These are phyloP conservation scores for Fusarium sterilihyphosum DNA, from an alignment of 2,329 filamentous ascomycete genomes.

Conservation along the genomic window DNA sequence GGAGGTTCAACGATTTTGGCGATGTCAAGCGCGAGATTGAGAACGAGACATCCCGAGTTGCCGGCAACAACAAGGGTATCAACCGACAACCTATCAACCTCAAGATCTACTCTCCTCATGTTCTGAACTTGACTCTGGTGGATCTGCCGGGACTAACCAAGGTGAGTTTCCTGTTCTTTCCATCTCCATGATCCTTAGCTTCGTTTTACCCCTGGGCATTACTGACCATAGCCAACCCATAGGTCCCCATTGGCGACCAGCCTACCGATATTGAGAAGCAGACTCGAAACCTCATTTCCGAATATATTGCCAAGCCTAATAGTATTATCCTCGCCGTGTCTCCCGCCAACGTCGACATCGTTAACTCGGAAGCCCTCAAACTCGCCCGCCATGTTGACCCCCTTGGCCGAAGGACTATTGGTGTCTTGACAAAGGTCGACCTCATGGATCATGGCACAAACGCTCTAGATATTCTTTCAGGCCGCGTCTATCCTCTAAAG, in stretches of 20 bases:
- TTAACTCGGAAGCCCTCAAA: slow-evolving; percentile 97
- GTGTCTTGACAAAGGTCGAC: slow-evolving; percentile 95
- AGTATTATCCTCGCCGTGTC: slow-evolving; percentile 97
- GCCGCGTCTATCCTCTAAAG: slow-evolving; percentile 95
- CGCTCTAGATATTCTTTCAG: slow-evolving; percentile 95
- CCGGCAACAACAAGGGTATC: slow-evolving; percentile 97
- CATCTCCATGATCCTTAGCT: slow-evolving; percentile 16
- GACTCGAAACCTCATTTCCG: slow-evolving; percentile 93
- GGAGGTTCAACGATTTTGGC: slow-evolving; percentile 88
- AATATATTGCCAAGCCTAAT: slow-evolving; percentile 99
- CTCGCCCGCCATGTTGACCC: slow-evolving; percentile 97
- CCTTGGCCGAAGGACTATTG: slow-evolving; percentile 92
- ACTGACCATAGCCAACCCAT: slow-evolving; percentile 27
- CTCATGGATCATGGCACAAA: slow-evolving; percentile 99
- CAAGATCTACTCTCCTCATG: slow-evolving; percentile 97
- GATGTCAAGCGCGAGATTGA: slow-evolving; percentile 97
- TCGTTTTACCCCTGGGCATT: slow-evolving; percentile 22
- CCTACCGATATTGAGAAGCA: slow-evolving; percentile 99
- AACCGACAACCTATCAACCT: slow-evolving; percentile 97
- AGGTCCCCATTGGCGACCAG: slow-evolving; percentile 97
- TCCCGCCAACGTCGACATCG: slow-evolving; percentile 96
- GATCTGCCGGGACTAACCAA: slow-evolving; percentile 97
- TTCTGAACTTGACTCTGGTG: slow-evolving; percentile 94
- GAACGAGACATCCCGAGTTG: slow-evolving; percentile 91
- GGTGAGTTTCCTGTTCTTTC: slow-evolving; percentile 56